Conservation (phyloP, 768 basidiomycete species). For the Pleurotus cornucopiae region DNA sequence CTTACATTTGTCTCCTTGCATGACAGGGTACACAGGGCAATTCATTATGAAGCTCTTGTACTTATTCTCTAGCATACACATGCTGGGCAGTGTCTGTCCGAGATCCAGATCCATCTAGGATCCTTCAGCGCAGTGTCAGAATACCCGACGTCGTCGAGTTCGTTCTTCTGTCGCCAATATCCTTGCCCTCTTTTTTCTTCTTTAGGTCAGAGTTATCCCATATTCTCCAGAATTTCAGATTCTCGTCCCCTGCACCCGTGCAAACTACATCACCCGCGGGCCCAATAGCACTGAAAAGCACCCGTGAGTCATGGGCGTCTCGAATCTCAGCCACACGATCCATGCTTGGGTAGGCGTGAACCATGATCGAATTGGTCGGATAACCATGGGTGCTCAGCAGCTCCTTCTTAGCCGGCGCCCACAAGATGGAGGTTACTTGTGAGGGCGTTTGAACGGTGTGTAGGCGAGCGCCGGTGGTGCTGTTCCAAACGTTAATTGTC, state of each 20-base stretch:
- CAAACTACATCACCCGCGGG: slow-evolving; percentile 90
- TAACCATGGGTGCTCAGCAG: slow-evolving; percentile 92
- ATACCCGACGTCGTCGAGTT: slow-evolving; percentile 49
- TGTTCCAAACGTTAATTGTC: slow-evolving; percentile 87
- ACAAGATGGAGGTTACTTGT: slow-evolving; percentile 90
- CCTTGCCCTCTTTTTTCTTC: slow-evolving; percentile 47
- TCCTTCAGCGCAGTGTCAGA: slow-evolving; percentile 20
- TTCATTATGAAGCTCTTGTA: no score
- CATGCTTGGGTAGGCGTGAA: slow-evolving; percentile 84
- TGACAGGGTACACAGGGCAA: background rate
- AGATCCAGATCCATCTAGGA: background rate
- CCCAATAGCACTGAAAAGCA: slow-evolving; percentile 79
- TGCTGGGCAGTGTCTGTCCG: background rate
- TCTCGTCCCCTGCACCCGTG: slow-evolving; percentile 93
- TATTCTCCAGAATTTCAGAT: slow-evolving; percentile 92
- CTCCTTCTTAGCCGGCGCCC: slow-evolving; percentile 85
- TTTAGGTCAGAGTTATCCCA: slow-evolving; percentile 58
- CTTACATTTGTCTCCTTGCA: background rate
- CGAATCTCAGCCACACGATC: slow-evolving; percentile 79
- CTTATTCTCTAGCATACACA: background rate
- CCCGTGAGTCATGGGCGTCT: slow-evolving; percentile 90
- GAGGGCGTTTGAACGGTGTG: slow-evolving; percentile 84
- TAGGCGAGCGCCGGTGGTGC: slow-evolving; percentile 85
- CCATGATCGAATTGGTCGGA: slow-evolving; percentile 79
- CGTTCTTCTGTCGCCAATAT: slow-evolving; percentile 29